A percentile compares a stretch with the other conserved stretches of the same genome.
Conservation (phyloP, 768 basidiomycete species). For the Pleurotus salmoneostramineus region DNA sequence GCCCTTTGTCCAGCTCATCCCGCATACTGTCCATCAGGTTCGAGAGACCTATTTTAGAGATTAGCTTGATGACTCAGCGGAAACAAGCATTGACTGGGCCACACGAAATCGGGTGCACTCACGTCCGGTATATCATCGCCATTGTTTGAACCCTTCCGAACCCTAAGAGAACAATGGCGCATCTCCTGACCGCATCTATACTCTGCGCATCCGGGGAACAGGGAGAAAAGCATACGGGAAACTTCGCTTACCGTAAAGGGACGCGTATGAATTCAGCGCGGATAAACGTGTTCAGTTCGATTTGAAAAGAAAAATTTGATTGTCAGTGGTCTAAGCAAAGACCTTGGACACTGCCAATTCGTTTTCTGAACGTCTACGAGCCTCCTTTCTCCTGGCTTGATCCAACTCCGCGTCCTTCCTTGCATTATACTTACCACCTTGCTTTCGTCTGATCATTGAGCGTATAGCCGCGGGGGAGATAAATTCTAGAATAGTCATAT, state of each 20-base stretch:
- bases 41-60: not conserved
- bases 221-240: not conserved
- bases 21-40: not conserved
- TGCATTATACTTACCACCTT: conserved; percentile 77
- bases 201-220: not conserved
- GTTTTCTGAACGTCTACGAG: conserved; percentile 65
- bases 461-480: conserved; percentile 83
- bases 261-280: too few species aligned
- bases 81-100: not conserved
- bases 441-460: conserved; percentile 60
- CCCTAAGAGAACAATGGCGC: conserved; percentile 2
- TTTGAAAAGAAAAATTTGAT: not conserved
- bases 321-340: conserved; percentile 60
- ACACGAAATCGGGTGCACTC: not conserved
- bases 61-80: not conserved
- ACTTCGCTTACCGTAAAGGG: too few species aligned
- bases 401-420: conserved; percentile 80
- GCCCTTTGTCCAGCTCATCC: not conserved
- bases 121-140: not conserved
- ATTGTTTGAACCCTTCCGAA: not conserved
- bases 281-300: not conserved
- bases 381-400: conserved; percentile 56
- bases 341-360: conserved; percentile 84
- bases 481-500: conserved; percentile 62
- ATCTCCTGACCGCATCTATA: not conserved